phyloP scores from a whole-genome alignment of 163 green algal species.

The Coccomyxa subellipsoidea region DNA sequence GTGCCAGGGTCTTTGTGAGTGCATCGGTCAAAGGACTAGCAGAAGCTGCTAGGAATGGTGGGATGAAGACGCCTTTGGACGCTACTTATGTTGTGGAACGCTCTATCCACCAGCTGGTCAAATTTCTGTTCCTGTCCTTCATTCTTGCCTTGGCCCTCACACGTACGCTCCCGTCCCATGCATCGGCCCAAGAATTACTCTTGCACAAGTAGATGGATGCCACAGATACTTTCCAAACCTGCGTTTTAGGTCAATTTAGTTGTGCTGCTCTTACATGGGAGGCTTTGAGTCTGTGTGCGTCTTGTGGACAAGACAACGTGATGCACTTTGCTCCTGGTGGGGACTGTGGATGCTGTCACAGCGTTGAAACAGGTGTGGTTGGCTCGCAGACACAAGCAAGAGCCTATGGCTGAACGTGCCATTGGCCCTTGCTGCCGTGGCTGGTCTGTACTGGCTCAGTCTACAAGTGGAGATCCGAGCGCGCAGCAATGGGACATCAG shows the following conservation, averaged over 20 bases:
- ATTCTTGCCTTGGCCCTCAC: slow-evolving; percentile 26
- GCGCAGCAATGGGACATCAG: background rate
- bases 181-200: no score
- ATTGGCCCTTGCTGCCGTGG: slow-evolving; percentile 13
- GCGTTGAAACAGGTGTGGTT: background rate
- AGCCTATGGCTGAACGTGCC: slow-evolving; percentile 35
- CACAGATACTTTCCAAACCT: background rate
- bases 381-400: slow-evolving; percentile 31
- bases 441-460: slow-evolving; percentile 14
- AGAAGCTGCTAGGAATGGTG: background rate
- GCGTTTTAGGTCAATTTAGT: background rate
- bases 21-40: background rate
- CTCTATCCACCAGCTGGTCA: slow-evolving; percentile 17
- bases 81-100: slow-evolving; percentile 10
- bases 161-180: slow-evolving; percentile 13
- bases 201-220: background rate
- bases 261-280: background rate
- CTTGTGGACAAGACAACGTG: background rate
- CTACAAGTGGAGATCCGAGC: slow-evolving; percentile 1
- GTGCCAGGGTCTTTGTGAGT: background rate
- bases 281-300: background rate
- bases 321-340: no score
- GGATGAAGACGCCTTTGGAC: slow-evolving; percentile 1
- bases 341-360: no score
- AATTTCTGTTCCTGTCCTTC: slow-evolving; percentile 16